Evolutionary conservation across 1,284 basidiomycete species (phyloP).

Genomic region (Leccinum colubrinum): DNA sequence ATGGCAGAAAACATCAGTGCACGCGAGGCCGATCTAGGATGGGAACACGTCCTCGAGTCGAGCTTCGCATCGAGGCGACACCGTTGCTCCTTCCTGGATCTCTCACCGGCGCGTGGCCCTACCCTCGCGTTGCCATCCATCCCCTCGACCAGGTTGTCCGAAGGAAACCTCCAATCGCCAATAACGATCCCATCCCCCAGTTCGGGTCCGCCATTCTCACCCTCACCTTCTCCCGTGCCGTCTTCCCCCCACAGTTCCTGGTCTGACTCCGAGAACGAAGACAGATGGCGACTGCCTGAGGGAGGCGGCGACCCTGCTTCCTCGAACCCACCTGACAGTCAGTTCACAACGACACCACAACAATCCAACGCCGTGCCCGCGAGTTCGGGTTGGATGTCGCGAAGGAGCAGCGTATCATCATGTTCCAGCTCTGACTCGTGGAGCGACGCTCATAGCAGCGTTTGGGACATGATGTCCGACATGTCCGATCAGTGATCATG

Average conservation of each 20-base stretch:
- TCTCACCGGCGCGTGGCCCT: slow-evolving; percentile 2
- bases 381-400: slow-evolving; percentile 1
- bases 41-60: slow-evolving; percentile 16
- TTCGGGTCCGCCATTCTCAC: slow-evolving; percentile 15
- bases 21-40: slow-evolving; percentile 1
- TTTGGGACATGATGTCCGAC: slow-evolving; percentile 27
- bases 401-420: slow-evolving; percentile 14
- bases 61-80: slow-evolving; percentile 3
- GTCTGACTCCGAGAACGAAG: slow-evolving; percentile 22
- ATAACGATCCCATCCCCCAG: slow-evolving; percentile 24
- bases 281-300: not conserved
- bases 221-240: slow-evolving; percentile 12
- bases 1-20: slow-evolving; percentile 5
- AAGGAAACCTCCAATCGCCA: slow-evolving; percentile 24
- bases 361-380: not conserved
- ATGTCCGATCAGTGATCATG: slow-evolving; percentile 6
- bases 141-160: slow-evolving; percentile 24
- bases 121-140: slow-evolving; percentile 26
- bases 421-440: slow-evolving; percentile 22
- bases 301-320: not conserved
- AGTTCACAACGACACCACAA: slow-evolving; percentile 1
- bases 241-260: slow-evolving; percentile 8
- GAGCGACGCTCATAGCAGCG: slow-evolving; percentile 31
- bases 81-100: slow-evolving; percentile 1
- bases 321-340: not conserved